Base-by-base conservation (phyloP, 179 eudicot genomes). In the Beta lomatogona region DNA sequence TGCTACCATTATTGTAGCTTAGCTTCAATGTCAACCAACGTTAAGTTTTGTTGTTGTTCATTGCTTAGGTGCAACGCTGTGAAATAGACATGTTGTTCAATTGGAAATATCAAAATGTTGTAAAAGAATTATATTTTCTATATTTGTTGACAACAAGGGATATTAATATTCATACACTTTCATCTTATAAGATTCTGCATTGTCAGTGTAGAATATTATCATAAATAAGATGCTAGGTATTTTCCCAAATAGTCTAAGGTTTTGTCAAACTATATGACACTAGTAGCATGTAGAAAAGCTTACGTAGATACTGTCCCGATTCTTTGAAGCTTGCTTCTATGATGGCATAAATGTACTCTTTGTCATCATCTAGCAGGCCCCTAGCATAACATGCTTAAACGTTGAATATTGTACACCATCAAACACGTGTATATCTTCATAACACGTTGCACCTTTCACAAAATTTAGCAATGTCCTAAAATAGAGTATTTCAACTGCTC, bases 351-450 rank as follows among this genome's bases (percentile, higher is more conserved):
- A 79, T 48, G 44, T 79, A 79, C 71, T 69, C 80, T 25, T 9
- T 80, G 11, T 83, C 81, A 80, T 83, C 73, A 10, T 77, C 82
- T 52, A 81, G 12, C 7, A 82, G 16, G 1, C 84, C 84, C 1
- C 45, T 6, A 4, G 76, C 76, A 69, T 76, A 70, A 9, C 80
- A 82, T 5, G 80, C 81, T 3, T 59, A 11, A 57, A 76, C 16
- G 80, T 25, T 15, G 70, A 21, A 11, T 68, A 71, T 0, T 46
- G 4, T 14, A 36, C 50, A 46, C 80, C 53, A 60, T 82, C 6
- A 2, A 82, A 5, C 0, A 54, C 59, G 1, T 61, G 7, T 16
- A 82, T 45, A 6, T 77, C 71, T 3, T 76, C 73, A 59, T 19
- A 82, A 48, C 8, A 50, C 8, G 61, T 50, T 53, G 73, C 50